Evolutionary conservation across 1,284 basidiomycete genomes (phyloP).

Genomic region (Moesziomyces globuligerus): DNA sequence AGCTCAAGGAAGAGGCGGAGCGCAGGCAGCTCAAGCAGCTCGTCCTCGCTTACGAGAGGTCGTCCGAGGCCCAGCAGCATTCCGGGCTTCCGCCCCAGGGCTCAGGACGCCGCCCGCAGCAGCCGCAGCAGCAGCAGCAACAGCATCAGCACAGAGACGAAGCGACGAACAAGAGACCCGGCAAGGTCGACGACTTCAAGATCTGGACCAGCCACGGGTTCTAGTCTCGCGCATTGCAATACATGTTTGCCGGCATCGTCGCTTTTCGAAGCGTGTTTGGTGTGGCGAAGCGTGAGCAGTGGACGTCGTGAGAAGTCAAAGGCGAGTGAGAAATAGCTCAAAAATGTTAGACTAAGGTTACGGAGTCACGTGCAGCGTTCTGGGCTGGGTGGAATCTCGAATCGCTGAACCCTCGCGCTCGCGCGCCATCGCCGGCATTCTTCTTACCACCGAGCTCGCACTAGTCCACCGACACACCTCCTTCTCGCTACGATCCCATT

Average conservation of each 20-base stretch:
- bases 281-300: neutral
- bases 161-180: neutral
- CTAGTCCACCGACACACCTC: neutral
- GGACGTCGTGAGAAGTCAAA: neutral
- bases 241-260: too few relatives aligned
- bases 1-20: conserved; percentile 60
- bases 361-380: conserved; percentile 12
- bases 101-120: conserved; percentile 8
- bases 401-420: neutral
- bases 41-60: conserved; percentile 69
- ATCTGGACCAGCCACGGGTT: conserved; percentile 42
- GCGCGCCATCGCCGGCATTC: neutral
- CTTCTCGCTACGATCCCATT: neutral
- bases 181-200: conserved; percentile 28
- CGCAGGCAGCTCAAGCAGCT: conserved; percentile 61
- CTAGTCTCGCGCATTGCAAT: conserved; percentile 4
- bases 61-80: conserved; percentile 21
- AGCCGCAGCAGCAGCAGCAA: conserved; percentile 11
- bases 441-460: neutral
- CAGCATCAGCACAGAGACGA: conserved; percentile 15
- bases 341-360: conserved; percentile 1
- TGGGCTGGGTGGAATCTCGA: neutral
- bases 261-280: neutral
- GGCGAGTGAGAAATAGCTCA: neutral
- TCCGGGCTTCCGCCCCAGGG: conserved; percentile 3